A percentile compares a stretch with the other conserved stretches of the same genome.
phyloP scores from a whole-genome alignment of 2,329 filamentous ascomycete genomes.

The Fusarium solani-melongenae region DNA sequence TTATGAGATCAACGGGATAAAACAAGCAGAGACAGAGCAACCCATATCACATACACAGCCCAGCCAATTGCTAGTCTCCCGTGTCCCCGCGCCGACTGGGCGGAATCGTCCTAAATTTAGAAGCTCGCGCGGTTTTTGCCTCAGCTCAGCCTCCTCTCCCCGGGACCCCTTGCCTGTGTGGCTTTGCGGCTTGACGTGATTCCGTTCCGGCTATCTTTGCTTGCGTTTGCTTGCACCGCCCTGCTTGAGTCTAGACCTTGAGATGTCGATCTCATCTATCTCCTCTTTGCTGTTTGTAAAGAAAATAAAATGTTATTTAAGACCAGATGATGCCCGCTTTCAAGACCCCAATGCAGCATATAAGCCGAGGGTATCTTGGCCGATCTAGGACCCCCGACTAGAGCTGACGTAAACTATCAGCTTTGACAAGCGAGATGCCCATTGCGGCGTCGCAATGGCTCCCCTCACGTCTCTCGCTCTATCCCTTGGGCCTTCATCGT shows the following conservation, averaged over 20 bases:
- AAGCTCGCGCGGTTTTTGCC: conserved; percentile 28
- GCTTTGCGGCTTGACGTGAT: conserved; percentile 17
- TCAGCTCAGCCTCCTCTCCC: conserved; percentile 35
- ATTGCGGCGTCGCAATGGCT: not conserved
- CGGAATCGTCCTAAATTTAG: conserved; percentile 41
- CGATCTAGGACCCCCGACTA: not conserved
- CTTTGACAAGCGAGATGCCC: not conserved
- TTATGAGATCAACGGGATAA: not conserved
- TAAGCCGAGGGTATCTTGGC: not conserved
- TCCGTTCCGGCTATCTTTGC: conserved; percentile 10
- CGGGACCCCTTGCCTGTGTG: not conserved
- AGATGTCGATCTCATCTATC: not conserved
- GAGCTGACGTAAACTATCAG: not conserved
- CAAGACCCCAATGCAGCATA: not conserved
- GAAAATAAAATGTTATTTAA: not conserved
- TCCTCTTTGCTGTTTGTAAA: not conserved
- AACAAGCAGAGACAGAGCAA: not conserved
- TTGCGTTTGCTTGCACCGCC: conserved; percentile 8
- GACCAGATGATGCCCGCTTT: not conserved
- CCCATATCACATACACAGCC: conserved; percentile 26
- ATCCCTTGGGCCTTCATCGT: not conserved
- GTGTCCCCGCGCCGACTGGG: conserved; percentile 14
- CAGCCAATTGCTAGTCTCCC: conserved; percentile 11
- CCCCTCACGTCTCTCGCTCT: not conserved
- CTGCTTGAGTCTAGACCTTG: not conserved